Conservation (phyloP, 495 filamentous ascomycete species). For the Tuber indicum region DNA sequence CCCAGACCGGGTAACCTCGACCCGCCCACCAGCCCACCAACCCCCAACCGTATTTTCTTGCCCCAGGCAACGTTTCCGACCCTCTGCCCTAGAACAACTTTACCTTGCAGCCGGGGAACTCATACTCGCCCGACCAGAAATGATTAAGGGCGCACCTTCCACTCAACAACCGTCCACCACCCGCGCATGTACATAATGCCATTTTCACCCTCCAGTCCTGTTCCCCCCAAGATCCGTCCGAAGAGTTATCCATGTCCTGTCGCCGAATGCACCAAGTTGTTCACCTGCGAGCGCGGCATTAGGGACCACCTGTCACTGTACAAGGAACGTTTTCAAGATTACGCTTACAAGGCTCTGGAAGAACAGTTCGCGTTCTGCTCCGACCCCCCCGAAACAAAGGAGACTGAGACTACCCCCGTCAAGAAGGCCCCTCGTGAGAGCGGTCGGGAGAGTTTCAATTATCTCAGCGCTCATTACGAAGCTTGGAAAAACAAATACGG, state of each 20-base stretch:
- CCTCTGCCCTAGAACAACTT: slow-evolving; percentile 3
- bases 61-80: slow-evolving; percentile 1
- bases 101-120: slow-evolving; percentile 5
- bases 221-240: slow-evolving; percentile 30
- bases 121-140: slow-evolving; percentile 4
- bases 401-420: slow-evolving; percentile 34
- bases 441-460: slow-evolving; percentile 36
- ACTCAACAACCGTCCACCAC: slow-evolving; percentile 3
- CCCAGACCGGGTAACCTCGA: not conserved
- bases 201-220: not conserved
- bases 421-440: slow-evolving; percentile 36
- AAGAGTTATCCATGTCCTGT: slow-evolving; percentile 36
- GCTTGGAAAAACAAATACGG: slow-evolving; percentile 38
- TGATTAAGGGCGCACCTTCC: slow-evolving; percentile 5
- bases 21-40: not conserved
- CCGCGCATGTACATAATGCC: slow-evolving; percentile 6
- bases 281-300: slow-evolving; percentile 36
- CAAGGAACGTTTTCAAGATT: slow-evolving; percentile 37
- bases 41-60: not conserved
- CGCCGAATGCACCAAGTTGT: slow-evolving; percentile 34
- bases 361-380: slow-evolving; percentile 16
- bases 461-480: slow-evolving; percentile 36
- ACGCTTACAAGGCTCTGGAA: slow-evolving; percentile 37
- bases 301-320: slow-evolving; percentile 37
- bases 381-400: slow-evolving; percentile 18